These are phyloP conservation scores for Thuidium tamariscinum DNA, from an alignment of 225 moss, liverwort and hornwort genomes.

Conservation along the genomic window DNA sequence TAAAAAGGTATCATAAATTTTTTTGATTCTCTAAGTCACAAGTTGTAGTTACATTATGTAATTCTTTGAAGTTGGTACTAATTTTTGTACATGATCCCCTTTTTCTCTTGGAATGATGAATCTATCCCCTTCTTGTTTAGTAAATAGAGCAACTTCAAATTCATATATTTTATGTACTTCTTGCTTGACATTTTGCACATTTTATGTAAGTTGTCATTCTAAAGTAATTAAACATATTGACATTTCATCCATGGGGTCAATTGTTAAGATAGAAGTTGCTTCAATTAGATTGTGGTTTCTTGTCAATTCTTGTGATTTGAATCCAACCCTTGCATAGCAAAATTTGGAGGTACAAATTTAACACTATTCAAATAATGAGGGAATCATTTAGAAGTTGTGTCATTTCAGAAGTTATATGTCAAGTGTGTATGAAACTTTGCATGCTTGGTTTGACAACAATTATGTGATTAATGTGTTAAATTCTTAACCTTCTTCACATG, in stretches of 20 bases:
- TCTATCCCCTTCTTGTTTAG: background rate
- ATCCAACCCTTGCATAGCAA: background rate
- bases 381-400: rapidly evolving
- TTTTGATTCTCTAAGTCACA: rapidly evolving
- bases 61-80: background rate
- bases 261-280: background rate
- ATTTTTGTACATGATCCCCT: too few relatives aligned
- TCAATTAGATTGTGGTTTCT: background rate
- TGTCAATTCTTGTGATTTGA: background rate
- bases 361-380: rapidly evolving
- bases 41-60: background rate
- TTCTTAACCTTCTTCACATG: background rate
- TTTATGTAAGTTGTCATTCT: background rate
- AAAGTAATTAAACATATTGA: background rate
- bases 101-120: background rate
- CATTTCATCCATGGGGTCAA: background rate
- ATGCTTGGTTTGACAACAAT: background rate
- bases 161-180: background rate
- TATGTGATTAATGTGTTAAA: background rate
- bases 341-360: rapidly evolving
- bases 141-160: background rate
- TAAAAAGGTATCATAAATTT: background rate
- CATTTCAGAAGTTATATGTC: background rate
- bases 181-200: background rate
- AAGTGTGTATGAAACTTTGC: background rate